Evolutionary conservation across 495 filamentous ascomycete species (phyloP).

Genomic region (Talaromyces borbonicus): DNA sequence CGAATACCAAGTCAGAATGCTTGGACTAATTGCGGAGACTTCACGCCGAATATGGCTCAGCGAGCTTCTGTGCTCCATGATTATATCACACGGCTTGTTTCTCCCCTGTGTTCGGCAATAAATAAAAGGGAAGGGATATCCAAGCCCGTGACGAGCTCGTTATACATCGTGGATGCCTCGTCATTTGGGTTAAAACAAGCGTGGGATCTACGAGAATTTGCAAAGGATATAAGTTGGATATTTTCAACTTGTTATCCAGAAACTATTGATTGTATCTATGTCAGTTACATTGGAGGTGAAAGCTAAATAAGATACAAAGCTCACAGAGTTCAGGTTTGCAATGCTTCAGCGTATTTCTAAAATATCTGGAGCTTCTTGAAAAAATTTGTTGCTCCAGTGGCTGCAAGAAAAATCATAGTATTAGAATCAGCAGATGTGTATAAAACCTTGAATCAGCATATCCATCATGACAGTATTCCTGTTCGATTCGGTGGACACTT

Average conservation of each 20-base stretch:
- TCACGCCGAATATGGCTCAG: slow-evolving; percentile 13
- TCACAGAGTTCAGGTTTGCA: slow-evolving; percentile 16
- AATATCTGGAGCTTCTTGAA: slow-evolving; percentile 20
- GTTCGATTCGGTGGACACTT: slow-evolving; percentile 15
- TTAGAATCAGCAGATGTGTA: slow-evolving; percentile 12
- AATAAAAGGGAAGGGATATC: slow-evolving; percentile 8
- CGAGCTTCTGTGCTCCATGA: slow-evolving; percentile 18
- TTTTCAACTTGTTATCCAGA: slow-evolving; percentile 25
- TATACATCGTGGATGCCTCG: slow-evolving; percentile 20
- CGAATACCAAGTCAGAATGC: slow-evolving; percentile 1
- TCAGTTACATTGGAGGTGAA: slow-evolving; percentile 11
- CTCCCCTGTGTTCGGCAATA: slow-evolving; percentile 23
- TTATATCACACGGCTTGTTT: slow-evolving; percentile 17
- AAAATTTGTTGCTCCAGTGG: slow-evolving; percentile 18
- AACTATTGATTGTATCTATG: slow-evolving; percentile 19
- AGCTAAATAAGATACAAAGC: neutral
- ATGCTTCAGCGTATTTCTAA: slow-evolving; percentile 18
- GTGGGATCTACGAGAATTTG: slow-evolving; percentile 19
- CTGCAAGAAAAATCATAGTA: slow-evolving; percentile 19
- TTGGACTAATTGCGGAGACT: neutral
- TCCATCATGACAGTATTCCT: slow-evolving; percentile 19
- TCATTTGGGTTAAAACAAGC: slow-evolving; percentile 17
- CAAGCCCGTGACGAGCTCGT: slow-evolving; percentile 11
- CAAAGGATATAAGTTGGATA: slow-evolving; percentile 17
- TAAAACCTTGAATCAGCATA: slow-evolving; percentile 10